phyloP scores from a whole-genome alignment of 352 stramenopile species.

The Plasmopara muralis region DNA sequence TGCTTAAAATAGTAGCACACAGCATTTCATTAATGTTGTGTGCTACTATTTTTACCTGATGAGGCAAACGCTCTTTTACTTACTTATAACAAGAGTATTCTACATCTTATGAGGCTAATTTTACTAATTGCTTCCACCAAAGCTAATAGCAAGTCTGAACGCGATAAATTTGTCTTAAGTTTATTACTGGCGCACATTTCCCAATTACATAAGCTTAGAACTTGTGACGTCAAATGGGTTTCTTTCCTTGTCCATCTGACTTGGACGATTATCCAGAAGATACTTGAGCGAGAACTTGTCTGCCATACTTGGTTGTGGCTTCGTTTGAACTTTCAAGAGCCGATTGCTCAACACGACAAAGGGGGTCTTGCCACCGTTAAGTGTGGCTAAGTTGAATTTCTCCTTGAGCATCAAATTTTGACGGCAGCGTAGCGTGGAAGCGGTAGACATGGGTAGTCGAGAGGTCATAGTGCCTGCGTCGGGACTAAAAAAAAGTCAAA shows the following conservation, averaged over 20 bases:
- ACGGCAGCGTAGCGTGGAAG: slow-evolving; percentile 12
- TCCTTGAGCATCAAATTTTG: slow-evolving; percentile 33
- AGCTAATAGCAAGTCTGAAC: not conserved
- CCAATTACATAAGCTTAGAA: slow-evolving; percentile 56
- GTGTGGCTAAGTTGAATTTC: slow-evolving; percentile 57
- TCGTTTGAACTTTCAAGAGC: slow-evolving; percentile 35
- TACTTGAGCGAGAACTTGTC: slow-evolving; percentile 69
- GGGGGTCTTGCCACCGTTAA: slow-evolving; percentile 65
- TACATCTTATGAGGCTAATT: not conserved
- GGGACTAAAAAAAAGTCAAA: not conserved
- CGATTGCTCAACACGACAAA: slow-evolving; percentile 57
- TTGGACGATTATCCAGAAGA: slow-evolving; percentile 27
- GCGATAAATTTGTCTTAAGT: not conserved
- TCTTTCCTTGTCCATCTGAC: slow-evolving; percentile 24
- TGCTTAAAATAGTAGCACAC: too few relatives aligned
- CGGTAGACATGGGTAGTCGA: slow-evolving; percentile 9
- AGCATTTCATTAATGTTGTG: too few relatives aligned
- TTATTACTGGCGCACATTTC: not conserved
- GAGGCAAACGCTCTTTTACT: too few relatives aligned
- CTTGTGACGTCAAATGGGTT: slow-evolving; percentile 62
- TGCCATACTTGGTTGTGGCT: slow-evolving; percentile 31
- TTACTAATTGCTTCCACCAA: not conserved
- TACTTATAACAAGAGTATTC: too few relatives aligned
- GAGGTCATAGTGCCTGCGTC: slow-evolving; percentile 11
- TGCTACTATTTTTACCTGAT: too few relatives aligned